phyloP scores from a whole-genome alignment of 2,329 filamentous ascomycete genomes.

The Hirsutella thompsonii region DNA sequence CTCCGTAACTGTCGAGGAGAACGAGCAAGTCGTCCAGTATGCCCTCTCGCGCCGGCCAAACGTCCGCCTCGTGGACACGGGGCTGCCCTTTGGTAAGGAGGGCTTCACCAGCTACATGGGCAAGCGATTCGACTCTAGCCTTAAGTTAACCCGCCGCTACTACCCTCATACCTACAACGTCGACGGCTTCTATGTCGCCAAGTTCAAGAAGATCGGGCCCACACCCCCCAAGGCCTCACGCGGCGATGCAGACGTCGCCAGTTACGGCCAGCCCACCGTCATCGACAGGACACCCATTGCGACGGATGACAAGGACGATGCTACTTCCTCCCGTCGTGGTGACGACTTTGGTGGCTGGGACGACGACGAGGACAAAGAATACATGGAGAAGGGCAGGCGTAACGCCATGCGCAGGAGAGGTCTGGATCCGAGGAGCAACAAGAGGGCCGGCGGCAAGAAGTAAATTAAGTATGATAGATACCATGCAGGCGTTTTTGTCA shows the following conservation, averaged over 20 bases:
- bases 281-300: slow-evolving; percentile 59
- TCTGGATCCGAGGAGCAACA: slow-evolving; percentile 51
- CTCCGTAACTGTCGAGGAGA: slow-evolving; percentile 84
- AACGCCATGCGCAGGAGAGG: slow-evolving; percentile 64
- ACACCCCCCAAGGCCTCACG: slow-evolving; percentile 42
- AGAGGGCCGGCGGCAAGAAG: slow-evolving; percentile 15
- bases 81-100: slow-evolving; percentile 78
- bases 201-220: slow-evolving; percentile 85
- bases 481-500: not conserved
- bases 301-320: slow-evolving; percentile 30
- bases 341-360: slow-evolving; percentile 62
- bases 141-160: slow-evolving; percentile 74
- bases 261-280: slow-evolving; percentile 28
- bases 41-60: slow-evolving; percentile 85
- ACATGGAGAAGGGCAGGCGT: slow-evolving; percentile 60
- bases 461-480: slow-evolving; percentile 6
- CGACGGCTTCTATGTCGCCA: slow-evolving; percentile 96
- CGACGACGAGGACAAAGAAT: slow-evolving; percentile 57
- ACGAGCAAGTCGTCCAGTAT: slow-evolving; percentile 85
- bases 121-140: slow-evolving; percentile 77
- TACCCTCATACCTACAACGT: slow-evolving; percentile 92
- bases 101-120: slow-evolving; percentile 85
- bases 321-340: slow-evolving; percentile 15
- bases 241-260: slow-evolving; percentile 16
- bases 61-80: slow-evolving; percentile 84